These are phyloP conservation scores for Podospora tetraspora DNA, from an alignment of 495 filamentous ascomycete genomes.

Conservation along the genomic window DNA sequence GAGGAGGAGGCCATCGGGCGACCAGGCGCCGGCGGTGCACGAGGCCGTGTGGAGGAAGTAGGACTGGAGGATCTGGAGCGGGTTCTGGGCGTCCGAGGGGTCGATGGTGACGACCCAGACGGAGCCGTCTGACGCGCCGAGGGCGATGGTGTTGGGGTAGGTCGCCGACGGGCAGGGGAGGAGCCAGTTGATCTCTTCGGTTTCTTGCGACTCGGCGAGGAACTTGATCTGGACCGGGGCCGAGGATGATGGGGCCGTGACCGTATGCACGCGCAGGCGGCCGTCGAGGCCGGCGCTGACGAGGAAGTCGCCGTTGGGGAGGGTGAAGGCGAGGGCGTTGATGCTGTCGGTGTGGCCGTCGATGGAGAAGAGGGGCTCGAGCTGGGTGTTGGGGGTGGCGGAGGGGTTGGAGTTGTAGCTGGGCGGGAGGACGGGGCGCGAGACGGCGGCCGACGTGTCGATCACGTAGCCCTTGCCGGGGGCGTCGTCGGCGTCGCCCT, in stretches of 20 bases:
- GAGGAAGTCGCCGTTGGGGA: conserved; percentile 77
- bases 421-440: conserved; percentile 59
- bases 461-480: conserved; percentile 66
- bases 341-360: conserved; percentile 88
- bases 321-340: conserved; percentile 76
- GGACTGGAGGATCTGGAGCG: conserved; percentile 75
- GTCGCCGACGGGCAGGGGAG: conserved; percentile 62
- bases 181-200: conserved; percentile 93
- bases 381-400: conserved; percentile 48
- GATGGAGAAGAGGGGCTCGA: conserved; percentile 61
- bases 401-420: conserved; percentile 66
- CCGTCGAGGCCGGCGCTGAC: conserved; percentile 81
- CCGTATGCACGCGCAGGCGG: conserved; percentile 63
- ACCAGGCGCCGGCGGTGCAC: conserved; percentile 89
- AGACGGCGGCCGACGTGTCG: conserved; percentile 61
- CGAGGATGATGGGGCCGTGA: conserved; percentile 56
- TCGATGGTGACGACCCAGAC: conserved; percentile 93
- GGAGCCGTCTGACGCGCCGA: conserved; percentile 87
- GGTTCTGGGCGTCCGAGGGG: conserved; percentile 45
- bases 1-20: conserved; percentile 78
- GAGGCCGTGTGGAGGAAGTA: conserved; percentile 85
- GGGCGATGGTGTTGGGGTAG: conserved; percentile 75
- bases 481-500: conserved; percentile 65
- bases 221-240: conserved; percentile 70
- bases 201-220: conserved; percentile 68